Conservation (phyloP, 768 basidiomycete species). For the Naganishia onofrii region DNA sequence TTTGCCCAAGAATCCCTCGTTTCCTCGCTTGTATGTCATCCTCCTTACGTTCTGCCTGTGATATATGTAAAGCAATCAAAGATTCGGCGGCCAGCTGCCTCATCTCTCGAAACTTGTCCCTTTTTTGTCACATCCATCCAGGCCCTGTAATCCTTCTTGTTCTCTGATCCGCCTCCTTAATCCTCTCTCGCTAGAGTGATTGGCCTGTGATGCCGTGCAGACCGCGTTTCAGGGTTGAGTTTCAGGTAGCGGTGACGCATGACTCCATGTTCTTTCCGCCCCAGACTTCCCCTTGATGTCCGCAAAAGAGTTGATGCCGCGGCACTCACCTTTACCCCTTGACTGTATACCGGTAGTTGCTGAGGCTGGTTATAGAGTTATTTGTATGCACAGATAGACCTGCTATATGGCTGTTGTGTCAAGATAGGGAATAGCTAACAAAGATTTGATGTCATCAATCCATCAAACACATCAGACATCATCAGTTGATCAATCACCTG, state of each 20-base stretch:
- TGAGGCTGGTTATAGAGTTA: background rate
- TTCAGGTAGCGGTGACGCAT: background rate
- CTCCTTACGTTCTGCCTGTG: constrained; percentile 23
- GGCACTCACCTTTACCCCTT: background rate
- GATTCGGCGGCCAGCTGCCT: background rate
- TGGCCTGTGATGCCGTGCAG: background rate
- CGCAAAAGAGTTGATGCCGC: background rate
- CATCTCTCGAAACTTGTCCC: background rate
- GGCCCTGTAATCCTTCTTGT: background rate
- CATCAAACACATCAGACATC: too few relatives aligned
- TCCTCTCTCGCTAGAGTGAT: background rate
- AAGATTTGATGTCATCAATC: background rate
- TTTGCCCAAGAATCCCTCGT: background rate
- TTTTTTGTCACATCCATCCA: background rate
- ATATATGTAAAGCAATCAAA: constrained; percentile 1
- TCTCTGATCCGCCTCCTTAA: background rate
- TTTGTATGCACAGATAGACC: too few relatives aligned
- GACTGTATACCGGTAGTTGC: background rate
- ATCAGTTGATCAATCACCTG: background rate
- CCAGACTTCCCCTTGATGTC: background rate
- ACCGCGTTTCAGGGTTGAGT: constrained; percentile 14
- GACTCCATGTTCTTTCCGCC: background rate
- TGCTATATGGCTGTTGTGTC: too few relatives aligned
- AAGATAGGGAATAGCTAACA: too few relatives aligned
- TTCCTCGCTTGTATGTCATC: background rate